Base-by-base conservation (phyloP, 1,284 basidiomycete genomes). In the Puccinia hordei region DNA sequence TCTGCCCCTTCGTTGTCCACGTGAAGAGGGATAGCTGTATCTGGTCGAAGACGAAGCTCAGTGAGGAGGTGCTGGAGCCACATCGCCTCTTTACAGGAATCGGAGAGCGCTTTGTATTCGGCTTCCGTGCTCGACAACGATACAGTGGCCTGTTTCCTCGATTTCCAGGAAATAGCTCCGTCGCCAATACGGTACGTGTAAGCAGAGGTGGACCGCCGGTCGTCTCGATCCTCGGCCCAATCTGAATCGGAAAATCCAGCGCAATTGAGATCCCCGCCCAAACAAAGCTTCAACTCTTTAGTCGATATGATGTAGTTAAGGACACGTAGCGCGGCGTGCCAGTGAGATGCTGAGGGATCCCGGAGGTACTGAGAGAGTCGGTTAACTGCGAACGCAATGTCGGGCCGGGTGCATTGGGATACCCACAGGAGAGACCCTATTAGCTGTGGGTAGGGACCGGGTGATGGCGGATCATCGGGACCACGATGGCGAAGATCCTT, bases 391-490 rank as follows among this genome's bases (percentile, higher is more conserved):
- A n/a, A n/a, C n/a, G n/a, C n/a, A n/a, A n/a, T n/a, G n/a, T n/a
- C n/a, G n/a, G n/a, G n/a, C n/a, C n/a, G n/a, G n/a, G 69, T 72
- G 46, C 69, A 49, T 51, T 72, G 69, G 6, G 69, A 38, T 27
- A 72, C 35, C 69, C 69, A 72, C 2, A 44, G 41, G 13, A 44
- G 41, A 44, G 41, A 44, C 13, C 41, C 41, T 8, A 44, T 44
- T 6, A 44, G 41, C 13, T 44, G 41, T 6, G 41, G 41, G 41
- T 44, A 44, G 8, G 41, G 41, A 13, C 41, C 41, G 41, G 41
- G 13, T 44, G 41, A 44, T 44, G 13, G 8, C 6, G 41, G 41
- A 13, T 44, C 41, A 13, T 6, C 6, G 8, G 6, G 41, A 44
- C 8, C 6, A 13, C 41, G 41, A 6, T 6, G 41, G 51, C 38